Conservation (phyloP, 164 flowering plant genomes). For the Annona squamosa region DNA sequence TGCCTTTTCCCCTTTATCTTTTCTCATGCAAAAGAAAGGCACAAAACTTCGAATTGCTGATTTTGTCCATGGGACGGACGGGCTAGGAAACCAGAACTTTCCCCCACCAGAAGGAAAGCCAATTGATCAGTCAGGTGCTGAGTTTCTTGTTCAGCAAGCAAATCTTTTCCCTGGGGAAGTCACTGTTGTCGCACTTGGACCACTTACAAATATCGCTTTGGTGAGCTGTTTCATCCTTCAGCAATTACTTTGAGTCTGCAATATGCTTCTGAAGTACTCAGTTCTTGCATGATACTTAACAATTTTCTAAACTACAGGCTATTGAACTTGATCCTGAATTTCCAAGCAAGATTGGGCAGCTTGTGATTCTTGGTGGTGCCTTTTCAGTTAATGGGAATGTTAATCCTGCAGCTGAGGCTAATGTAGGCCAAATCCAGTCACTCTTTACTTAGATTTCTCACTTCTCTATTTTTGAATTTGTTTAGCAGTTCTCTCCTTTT, state of each 20-base stretch:
- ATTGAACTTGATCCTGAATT: conserved; percentile 66
- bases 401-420: conserved; percentile 96
- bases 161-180: conserved; percentile 66
- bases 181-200: conserved; percentile 86
- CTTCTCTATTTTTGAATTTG: neutral
- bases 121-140: conserved; percentile 63
- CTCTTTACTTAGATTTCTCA: neutral
- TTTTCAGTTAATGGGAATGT: conserved; percentile 93
- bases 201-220: conserved; percentile 88
- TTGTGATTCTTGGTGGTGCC: conserved; percentile 89
- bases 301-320: conserved; percentile 41
- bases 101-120: conserved; percentile 67
- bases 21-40: conserved; percentile 45
- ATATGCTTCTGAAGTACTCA: neutral
- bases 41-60: conserved; percentile 91
- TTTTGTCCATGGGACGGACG: conserved; percentile 91
- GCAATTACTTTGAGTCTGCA: neutral
- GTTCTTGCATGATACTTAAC: neutral
- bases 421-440: conserved; percentile 40
- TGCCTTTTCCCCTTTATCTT: neutral
- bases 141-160: conserved; percentile 63
- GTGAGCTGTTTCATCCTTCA: conserved; percentile 25
- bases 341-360: conserved; percentile 61
- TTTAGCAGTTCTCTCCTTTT: neutral
- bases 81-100: conserved; percentile 89